Conservation (phyloP, 2,329 filamentous ascomycete species). For the Fusarium tupiense region DNA sequence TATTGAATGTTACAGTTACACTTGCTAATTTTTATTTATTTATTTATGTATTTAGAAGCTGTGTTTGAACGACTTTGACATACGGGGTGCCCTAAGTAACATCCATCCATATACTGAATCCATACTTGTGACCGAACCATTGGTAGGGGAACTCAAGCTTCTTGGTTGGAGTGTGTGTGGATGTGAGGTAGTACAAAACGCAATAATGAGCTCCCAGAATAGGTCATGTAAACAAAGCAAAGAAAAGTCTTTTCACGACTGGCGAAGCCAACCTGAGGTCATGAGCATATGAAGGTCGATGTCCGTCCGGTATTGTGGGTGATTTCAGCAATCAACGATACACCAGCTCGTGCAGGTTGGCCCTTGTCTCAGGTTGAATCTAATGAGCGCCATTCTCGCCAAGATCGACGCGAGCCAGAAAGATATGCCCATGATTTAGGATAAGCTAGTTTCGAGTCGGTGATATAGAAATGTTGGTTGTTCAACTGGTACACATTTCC, state of each 20-base stretch:
- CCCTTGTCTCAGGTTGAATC: conserved; percentile 31
- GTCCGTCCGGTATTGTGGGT: background rate
- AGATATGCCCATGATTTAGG: background rate
- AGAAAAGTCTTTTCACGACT: background rate
- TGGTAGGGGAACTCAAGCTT: background rate
- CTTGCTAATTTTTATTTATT: background rate
- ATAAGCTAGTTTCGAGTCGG: background rate
- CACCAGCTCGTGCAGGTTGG: background rate
- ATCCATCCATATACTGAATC: background rate
- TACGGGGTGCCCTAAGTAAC: background rate
- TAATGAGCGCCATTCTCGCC: conserved; percentile 22
- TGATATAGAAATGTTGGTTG: background rate
- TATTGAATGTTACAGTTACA: background rate
- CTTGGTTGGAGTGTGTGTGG: background rate
- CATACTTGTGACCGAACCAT: background rate
- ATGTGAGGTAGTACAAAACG: background rate
- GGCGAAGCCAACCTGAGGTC: background rate
- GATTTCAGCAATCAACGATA: background rate
- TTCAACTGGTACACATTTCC: background rate
- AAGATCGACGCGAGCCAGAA: conserved; percentile 16
- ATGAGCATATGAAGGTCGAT: background rate
- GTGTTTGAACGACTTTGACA: background rate
- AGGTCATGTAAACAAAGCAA: background rate
- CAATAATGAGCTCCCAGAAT: background rate
- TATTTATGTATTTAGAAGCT: background rate